A percentile compares a stretch with the other conserved stretches of the same genome.
phyloP scores from a whole-genome alignment of 805 yeast genomes.

The Metschnikowia arizonensis region DNA sequence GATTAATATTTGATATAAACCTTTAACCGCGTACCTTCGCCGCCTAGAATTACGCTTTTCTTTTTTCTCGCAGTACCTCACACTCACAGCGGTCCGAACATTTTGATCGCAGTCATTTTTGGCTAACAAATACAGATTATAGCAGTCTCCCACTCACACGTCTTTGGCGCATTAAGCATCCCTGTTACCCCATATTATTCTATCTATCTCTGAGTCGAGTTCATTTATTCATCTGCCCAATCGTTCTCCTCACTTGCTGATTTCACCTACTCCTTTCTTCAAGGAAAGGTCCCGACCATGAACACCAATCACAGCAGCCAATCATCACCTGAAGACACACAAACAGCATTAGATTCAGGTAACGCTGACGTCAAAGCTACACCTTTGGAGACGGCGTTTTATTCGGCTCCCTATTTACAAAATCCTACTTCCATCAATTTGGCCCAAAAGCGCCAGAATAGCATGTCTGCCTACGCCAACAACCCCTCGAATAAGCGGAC shows the following conservation, averaged over 20 bases:
- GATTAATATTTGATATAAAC: not conserved
- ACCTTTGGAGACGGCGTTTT: constrained; percentile 2
- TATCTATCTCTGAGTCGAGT: not conserved
- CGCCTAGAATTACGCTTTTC: constrained; percentile 6
- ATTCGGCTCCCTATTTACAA: constrained; percentile 6
- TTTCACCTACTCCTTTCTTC: constrained; percentile 6
- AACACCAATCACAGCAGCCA: constrained; percentile 12
- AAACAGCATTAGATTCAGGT: constrained; percentile 6
- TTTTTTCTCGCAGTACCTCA: constrained; percentile 6
- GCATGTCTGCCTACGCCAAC: constrained; percentile 32
- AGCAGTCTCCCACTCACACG: not conserved
- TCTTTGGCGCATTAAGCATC: not conserved
- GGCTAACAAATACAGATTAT: not conserved
- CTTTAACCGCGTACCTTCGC: not conserved
- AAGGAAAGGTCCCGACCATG: constrained; percentile 9
- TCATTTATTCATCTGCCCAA: not conserved
- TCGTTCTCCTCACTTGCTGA: constrained; percentile 1
- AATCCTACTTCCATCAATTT: constrained; percentile 12
- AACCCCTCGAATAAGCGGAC: constrained; percentile 34
- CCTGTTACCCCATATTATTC: not conserved
- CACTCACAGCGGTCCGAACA: constrained; percentile 5
- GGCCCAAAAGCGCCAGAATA: constrained; percentile 39
- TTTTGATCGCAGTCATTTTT: constrained; percentile 5
- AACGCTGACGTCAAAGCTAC: not conserved
- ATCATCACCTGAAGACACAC: constrained; percentile 7